Base-by-base conservation (phyloP, 1,284 basidiomycete genomes). In the Paramarasmius palmivorus region DNA sequence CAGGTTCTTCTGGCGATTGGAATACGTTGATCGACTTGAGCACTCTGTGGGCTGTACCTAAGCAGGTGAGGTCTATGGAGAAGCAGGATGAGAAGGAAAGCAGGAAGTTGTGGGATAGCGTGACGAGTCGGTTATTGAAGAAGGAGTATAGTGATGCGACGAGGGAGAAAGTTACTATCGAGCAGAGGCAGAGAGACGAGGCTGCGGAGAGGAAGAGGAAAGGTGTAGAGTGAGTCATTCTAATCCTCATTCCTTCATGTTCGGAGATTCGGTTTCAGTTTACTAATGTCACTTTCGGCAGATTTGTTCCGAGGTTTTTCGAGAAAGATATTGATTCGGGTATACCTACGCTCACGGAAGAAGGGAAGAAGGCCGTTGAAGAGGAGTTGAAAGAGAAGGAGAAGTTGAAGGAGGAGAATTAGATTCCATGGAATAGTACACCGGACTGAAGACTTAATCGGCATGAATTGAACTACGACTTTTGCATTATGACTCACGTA, bases 131-230 rank as follows among this genome's bases (percentile, higher is more conserved):
- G 64, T 74, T 98, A 53, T 50, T 93, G 46, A 78, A 75, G 64
- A 98, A 97, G 78, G 92, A 97, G 69, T 98, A 83, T 73, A 78
- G 80, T 40, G 93, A 95, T 50, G 95, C 95, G 50, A 96, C 92
- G 47, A 89, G 78, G 74, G 81, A 89, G 70, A 98, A 97, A 76
- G 83, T 93, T 53, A 70, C 69, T 4, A 95, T 98, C 53, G 95
- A 97, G 74, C 94, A 97, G 79, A 81, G 71, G 64, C 95, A 97
- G 76, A 77, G 95, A 53, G 93, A 96, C 59, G 81, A 85, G 41
- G 90, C 93, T 7, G 87, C 86, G 12, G 88, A 93, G 68, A 77
- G 92, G 69, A 95, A 93, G 76, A 81, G 78, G 65, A 88, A 83
- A 55, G 90, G 87, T 17, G 71, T 82, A 45, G 78, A 82, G 92